Percentiles rank a stretch among this genome's conserved stretches.
These are phyloP conservation scores for Pezicula neosporulosa DNA, from an alignment of 2,329 filamentous ascomycete species.

Conservation along the genomic window DNA sequence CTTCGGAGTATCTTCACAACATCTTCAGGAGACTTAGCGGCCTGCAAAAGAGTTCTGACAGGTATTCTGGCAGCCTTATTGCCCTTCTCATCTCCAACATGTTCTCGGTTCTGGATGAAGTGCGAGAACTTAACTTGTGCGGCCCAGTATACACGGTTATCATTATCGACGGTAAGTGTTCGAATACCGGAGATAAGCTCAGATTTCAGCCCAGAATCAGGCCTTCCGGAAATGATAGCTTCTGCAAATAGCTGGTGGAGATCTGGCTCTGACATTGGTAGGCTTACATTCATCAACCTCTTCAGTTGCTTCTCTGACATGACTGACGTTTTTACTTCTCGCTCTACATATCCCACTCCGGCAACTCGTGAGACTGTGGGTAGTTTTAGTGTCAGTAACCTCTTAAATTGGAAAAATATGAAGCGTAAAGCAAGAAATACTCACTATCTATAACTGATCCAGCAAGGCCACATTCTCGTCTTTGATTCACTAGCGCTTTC, in stretches of 20 bases:
- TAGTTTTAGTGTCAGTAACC: background rate
- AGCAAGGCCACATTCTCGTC: conserved; percentile 32
- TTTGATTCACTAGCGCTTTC: conserved; percentile 29
- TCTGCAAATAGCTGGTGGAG: conserved; percentile 38
- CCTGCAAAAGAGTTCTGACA: background rate
- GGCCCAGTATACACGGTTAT: background rate
- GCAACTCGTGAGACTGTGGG: conserved; percentile 21
- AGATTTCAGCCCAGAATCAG: conserved; percentile 8
- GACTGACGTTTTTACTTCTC: background rate
- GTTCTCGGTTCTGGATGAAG: background rate
- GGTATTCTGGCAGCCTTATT: background rate
- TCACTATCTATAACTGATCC: conserved; percentile 36
- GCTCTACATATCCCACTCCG: conserved; percentile 34
- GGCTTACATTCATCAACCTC: background rate
- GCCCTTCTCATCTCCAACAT: background rate
- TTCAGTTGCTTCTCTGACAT: background rate
- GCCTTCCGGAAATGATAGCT: conserved; percentile 31
- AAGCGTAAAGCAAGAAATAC: background rate
- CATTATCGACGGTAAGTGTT: background rate
- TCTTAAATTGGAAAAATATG: background rate
- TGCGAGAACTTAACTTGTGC: background rate
- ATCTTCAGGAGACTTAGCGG: background rate
- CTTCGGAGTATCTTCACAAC: background rate
- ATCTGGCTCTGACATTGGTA: conserved; percentile 29
- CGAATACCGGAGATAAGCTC: background rate